Evolutionary conservation across 2,329 filamentous ascomycete genomes (phyloP), one percentile per base, ranked within the genome.

Genomic region (Boeremia lycopersici): DNA sequence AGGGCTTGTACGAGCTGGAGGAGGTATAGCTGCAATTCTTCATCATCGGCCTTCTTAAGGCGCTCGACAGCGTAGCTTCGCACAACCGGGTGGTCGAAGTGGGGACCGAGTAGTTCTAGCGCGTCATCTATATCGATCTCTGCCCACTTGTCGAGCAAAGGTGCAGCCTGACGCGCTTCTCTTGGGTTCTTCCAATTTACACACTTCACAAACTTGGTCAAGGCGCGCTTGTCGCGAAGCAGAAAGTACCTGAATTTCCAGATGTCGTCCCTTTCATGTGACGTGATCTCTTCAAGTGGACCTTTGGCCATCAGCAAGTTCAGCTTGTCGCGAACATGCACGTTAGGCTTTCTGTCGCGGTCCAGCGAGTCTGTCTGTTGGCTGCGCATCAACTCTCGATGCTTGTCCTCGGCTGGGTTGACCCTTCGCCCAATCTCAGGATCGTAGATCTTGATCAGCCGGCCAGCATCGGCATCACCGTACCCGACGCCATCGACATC

Each of bases 171-270:
- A 55, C 90, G 88, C 4, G 90, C 87, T 79, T 99, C 93, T 57
- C 86, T 86, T 41, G 85, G 84, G 72, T 96, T 93, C 44, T 85
- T 86, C 93, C 95, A 99, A 63, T 96, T 93, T 34, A 97, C 93
- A 0, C 93, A 97, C 74, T 98, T 99, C 73, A 98, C 91, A 65
- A 99, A 96, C 68, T 99, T 99, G 30, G 93, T 99, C 53, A 98
- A 81, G 2, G 93, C 80, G 50, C 78, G 73, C 64, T 99, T 99
- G 73, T 99, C 93, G 53, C 92, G 84, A 1, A 93, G 95, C 19
- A 99, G 77, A 73, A 97, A 93, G 74, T 98, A 96, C 54, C 95
- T 85, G 78, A 98, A 99, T 67, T 96, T 95, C 96, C 96, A 99
- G 17, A 99, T 86, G 46, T 97, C 82, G 74, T 99, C 95, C 70